phyloP scores from a whole-genome alignment of 2,329 filamentous ascomycete species.

The Fusarium bactridioides region DNA sequence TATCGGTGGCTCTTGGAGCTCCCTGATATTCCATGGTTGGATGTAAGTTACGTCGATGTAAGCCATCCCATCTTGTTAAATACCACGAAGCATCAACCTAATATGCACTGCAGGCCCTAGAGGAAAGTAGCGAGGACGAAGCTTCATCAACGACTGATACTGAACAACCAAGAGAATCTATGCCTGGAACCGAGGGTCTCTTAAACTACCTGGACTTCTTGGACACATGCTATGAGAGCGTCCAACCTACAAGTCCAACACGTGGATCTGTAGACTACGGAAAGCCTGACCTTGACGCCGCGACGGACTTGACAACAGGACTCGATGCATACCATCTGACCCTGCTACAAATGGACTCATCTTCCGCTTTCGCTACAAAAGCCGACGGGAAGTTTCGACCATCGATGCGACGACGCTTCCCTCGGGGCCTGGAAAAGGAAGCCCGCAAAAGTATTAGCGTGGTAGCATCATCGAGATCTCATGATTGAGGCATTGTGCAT shows the following conservation, averaged over 20 bases:
- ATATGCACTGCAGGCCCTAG: not conserved
- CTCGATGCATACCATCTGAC: not conserved
- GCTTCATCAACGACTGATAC: no score
- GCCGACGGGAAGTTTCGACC: not conserved
- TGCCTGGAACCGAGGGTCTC: not conserved
- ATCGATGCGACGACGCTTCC: not conserved
- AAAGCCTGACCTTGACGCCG: fast-evolving
- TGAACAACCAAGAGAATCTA: not conserved
- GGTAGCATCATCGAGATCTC: not conserved
- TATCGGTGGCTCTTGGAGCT: not conserved
- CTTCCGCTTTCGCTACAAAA: not conserved
- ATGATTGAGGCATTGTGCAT: not conserved
- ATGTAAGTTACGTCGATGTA: not conserved
- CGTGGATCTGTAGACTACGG: not conserved
- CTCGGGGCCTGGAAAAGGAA: not conserved
- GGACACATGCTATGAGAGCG: not conserved
- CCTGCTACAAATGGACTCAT: not conserved
- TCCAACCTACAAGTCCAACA: not conserved
- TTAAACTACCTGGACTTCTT: not conserved
- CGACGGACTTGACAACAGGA: not conserved
- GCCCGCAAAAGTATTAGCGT: not conserved
- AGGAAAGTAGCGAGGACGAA: not conserved
- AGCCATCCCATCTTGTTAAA: fast-evolving
- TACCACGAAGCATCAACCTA: not conserved
- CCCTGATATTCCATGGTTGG: not conserved